Evolutionary conservation across 345 rosid genomes (phyloP).

Genomic region (Anastatica hierochuntica): DNA sequence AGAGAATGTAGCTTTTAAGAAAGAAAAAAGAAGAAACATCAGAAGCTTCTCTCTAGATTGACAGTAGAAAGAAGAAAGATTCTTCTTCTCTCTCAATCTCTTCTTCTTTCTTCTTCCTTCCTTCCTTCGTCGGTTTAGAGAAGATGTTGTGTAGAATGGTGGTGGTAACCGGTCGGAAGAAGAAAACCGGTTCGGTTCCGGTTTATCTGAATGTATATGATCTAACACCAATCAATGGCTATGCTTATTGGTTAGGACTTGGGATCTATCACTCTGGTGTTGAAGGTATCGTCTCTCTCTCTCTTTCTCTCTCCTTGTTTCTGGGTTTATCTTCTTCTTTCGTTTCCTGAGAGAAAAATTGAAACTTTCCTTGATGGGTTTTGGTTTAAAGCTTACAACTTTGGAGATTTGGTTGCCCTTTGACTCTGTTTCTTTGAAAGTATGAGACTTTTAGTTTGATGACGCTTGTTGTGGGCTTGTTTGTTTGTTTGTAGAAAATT

Average conservation of each 20-base stretch:
- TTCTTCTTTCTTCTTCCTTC: neutral
- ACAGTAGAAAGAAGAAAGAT: neutral
- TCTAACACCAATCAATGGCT: slow-evolving; percentile 90
- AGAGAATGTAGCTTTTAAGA: slow-evolving; percentile 24
- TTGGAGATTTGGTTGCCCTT: neutral
- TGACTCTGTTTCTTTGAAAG: neutral
- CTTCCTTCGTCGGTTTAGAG: neutral
- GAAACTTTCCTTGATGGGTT: neutral
- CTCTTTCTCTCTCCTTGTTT: neutral
- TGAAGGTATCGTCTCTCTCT: slow-evolving; percentile 43
- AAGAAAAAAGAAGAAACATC: slow-evolving; percentile 18
- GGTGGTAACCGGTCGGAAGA: slow-evolving; percentile 44
- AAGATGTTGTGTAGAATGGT: slow-evolving; percentile 65
- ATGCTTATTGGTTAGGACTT: slow-evolving; percentile 96
- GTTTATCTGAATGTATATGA: slow-evolving; percentile 96
- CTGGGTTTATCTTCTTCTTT: no score
- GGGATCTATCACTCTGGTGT: slow-evolving; percentile 98
- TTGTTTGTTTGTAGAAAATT: slow-evolving; percentile 13
- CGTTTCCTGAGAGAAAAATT: no score
- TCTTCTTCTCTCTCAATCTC: neutral
- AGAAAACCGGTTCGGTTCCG: slow-evolving; percentile 65
- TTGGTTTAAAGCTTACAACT: neutral
- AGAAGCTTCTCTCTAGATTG: slow-evolving; percentile 22
- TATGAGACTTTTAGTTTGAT: neutral
- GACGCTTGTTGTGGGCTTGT: neutral